Evolutionary conservation across 305 asterid species (phyloP), one percentile per base, ranked within the genome.

Genomic region (Coffea humblotiana): DNA sequence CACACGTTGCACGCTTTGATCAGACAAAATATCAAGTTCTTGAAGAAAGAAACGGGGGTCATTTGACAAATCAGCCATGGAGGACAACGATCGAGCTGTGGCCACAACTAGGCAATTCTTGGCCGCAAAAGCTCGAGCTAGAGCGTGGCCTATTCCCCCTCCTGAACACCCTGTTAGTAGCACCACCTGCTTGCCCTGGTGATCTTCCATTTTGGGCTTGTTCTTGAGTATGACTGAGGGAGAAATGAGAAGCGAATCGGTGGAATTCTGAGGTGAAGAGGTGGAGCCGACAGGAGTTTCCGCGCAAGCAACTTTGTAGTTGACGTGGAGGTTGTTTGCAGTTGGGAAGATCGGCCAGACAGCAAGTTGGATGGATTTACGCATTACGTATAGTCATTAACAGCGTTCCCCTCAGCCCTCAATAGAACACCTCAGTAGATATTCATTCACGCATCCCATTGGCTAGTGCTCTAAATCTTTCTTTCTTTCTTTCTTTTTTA

Each of bases 141-240:
- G 85, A 49, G 97, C 92, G 90, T 95, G 95, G 82, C 99, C 99
- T 45, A 95, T 92, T 9, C 99, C 99, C 15, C 98, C 99, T 64
- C 56, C 64, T 72, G 98, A 89, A 81, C 99, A 95, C 0, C 98
- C 99, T 3, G 98, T 93, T 35, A 95, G 84, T 75, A 95, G 51
- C 78, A 93, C 97, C 66, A 95, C 94, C 68, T 79, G 87, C 81
- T 87, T 89, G 79, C 77, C 89, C 83, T 75, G 60, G 80, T 23
- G 78, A 65, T 63, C 88, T 88, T 51, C 79, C 78, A 74, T 72
- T 14, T 19, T 48, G 74, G 74, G 25, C 15, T 21, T 43, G 16
- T 40, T 14, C 21, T 70, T 43, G 72, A 10, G 18, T 35, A 2
- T 6, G 18, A 27, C 66, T 25, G 54, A n/a, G 10, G 4, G 45